Base-by-base conservation (phyloP, 2,329 filamentous ascomycete genomes). In the Alternaria consortialis region DNA sequence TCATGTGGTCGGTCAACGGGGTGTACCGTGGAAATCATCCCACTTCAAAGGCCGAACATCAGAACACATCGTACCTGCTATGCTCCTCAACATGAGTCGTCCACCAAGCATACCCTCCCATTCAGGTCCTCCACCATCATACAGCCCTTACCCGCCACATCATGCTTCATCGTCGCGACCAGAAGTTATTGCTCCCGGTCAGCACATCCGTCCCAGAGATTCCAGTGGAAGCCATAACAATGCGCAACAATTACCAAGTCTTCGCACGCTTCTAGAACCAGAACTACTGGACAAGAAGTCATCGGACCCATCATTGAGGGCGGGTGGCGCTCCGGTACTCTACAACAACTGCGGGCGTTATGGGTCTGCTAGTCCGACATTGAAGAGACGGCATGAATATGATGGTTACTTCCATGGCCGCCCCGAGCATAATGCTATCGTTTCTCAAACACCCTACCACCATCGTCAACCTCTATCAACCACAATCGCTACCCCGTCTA, bases 41-140 rank as follows among this genome's bases (percentile, higher is more conserved):
- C 63, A 69, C 71, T 64, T 67, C 69, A 64, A 68, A 56, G 68
- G 61, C 63, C 64, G 66, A 72, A 66, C 69, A 48, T 66, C 71
- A 60, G 70, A 56, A 63, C 56, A 64, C 65, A 61, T 66, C 60
- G 64, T 47, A 50, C 68, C 66, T 72, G 68, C 67, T 63, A 77
- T 76, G 73, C 70, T 77, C 73, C 91, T 91, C 52, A 84, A 90
- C 40, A 93, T 97, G 68, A 92, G 96, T 72, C 93, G 92, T 23
- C 91, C 96, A 76, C 85, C 85, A 2, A 93, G 96, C 56, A 97
- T 97, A 75, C 92, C 93, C 1, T 91, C 92, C 72, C 97, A 93
- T 91, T 70, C 71, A 64, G 73, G 71, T 31, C 73, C 73, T 67
- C 67, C 71, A 37, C 59, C 68, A 11, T 71, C 71, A 43, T 74